phyloP scores from a whole-genome alignment of 768 basidiomycete genomes.

The Leccinum fibrillosum region DNA sequence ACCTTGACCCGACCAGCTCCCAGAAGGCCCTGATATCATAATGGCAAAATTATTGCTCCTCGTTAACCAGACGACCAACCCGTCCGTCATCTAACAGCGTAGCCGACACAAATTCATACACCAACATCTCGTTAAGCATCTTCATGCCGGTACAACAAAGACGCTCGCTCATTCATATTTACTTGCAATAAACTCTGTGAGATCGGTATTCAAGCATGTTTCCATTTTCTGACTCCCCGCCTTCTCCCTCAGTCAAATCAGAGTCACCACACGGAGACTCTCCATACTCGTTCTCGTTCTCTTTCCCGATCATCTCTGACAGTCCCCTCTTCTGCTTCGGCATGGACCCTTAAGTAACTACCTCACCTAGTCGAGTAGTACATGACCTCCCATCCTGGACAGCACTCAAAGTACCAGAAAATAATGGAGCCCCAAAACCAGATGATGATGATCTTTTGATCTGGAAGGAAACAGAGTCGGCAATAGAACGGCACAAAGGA shows the following conservation, averaged over 20 bases:
- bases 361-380: background rate
- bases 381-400: constrained; percentile 19
- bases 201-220: too few species aligned
- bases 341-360: constrained; percentile 19
- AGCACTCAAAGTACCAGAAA: background rate
- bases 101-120: constrained; percentile 48
- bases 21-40: constrained; percentile 46
- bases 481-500: background rate
- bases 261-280: constrained; percentile 20
- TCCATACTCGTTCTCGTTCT: constrained; percentile 20
- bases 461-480: background rate
- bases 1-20: constrained; percentile 34
- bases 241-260: constrained; percentile 28
- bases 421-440: constrained; percentile 5
- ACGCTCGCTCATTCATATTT: background rate
- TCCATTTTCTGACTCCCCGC: background rate
- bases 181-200: background rate
- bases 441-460: constrained; percentile 9
- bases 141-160: constrained; percentile 45
- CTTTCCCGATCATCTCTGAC: constrained; percentile 13
- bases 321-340: constrained; percentile 23
- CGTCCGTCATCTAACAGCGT: constrained; percentile 29
- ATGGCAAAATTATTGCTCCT: constrained; percentile 46
- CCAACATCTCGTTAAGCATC: constrained; percentile 54
- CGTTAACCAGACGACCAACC: constrained; percentile 33